Evolutionary conservation across 441 rosid genomes (phyloP).

Genomic region (Manihot esculenta): DNA sequence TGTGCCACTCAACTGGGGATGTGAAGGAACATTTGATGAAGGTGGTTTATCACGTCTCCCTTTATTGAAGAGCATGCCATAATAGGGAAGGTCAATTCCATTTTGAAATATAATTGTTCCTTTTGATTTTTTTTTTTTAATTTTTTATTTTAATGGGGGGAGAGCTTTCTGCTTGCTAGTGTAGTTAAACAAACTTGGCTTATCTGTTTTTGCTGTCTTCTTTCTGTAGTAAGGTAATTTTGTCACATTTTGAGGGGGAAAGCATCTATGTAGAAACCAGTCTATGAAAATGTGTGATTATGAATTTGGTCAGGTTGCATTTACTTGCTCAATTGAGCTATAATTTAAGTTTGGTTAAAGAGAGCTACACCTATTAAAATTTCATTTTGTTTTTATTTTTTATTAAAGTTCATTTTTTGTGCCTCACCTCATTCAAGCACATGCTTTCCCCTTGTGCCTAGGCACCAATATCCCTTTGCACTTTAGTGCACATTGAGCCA

Average conservation of each 20-base stretch:
- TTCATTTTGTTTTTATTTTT: too few species aligned
- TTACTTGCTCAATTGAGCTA: background rate
- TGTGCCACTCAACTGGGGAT: slow-evolving; percentile 1
- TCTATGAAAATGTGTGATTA: background rate
- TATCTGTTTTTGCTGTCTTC: background rate
- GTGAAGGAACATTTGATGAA: background rate
- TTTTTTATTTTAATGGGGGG: too few species aligned
- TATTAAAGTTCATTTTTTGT: too few species aligned
- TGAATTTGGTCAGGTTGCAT: background rate
- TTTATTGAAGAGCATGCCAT: background rate
- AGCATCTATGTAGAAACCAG: background rate
- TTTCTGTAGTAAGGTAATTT: too few species aligned
- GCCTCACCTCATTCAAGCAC: too few species aligned
- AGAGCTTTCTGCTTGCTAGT: slow-evolving; percentile 3
- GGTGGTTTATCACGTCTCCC: background rate
- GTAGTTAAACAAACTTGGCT: background rate
- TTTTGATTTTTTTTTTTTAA: too few species aligned
- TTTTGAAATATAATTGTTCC: background rate
- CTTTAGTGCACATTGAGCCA: too few species aligned
- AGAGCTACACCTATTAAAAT: too few species aligned
- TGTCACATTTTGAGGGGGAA: background rate
- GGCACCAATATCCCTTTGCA: too few species aligned
- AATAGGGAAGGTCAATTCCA: background rate
- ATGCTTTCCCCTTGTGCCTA: too few species aligned
- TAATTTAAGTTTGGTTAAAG: too few species aligned